Conservation (phyloP, 2,329 filamentous ascomycete genomes). For the Aspergillus novoparasiticus region DNA sequence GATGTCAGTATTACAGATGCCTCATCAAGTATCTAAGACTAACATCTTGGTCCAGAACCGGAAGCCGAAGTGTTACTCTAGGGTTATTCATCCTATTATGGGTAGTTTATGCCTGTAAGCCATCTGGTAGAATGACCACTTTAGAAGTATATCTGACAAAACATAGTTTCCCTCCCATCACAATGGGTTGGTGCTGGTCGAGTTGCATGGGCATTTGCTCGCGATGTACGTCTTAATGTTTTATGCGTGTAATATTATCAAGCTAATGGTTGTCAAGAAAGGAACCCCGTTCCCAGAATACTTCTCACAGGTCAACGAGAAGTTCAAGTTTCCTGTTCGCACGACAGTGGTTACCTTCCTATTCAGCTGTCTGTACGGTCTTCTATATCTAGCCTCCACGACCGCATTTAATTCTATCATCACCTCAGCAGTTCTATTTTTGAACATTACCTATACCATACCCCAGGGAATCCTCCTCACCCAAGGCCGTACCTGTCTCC, state of each 20-base stretch:
- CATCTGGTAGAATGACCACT: not conserved
- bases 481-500: conserved; percentile 33
- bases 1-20: not conserved
- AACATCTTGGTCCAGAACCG: not conserved
- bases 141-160: not conserved
- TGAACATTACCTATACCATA: conserved; percentile 44
- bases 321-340: conserved; percentile 37
- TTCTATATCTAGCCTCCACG: conserved; percentile 27
- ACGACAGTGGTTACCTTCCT: not conserved
- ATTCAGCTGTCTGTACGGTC: conserved; percentile 39
- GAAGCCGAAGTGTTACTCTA: not conserved
- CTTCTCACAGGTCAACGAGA: conserved; percentile 17
- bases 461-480: conserved; percentile 47
- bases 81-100: not conserved
- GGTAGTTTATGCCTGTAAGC: not conserved
- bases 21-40: not conserved
- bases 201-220: conserved; percentile 19
- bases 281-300: conserved; percentile 13
- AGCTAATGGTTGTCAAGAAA: conserved; percentile 2
- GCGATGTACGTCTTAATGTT: conserved; percentile 8
- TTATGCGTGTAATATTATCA: fast-evolving
- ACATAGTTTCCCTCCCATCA: conserved; percentile 9
- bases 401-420: conserved; percentile 45
- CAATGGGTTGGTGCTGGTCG: conserved; percentile 19
- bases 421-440: conserved; percentile 35